Percentiles rank a stretch among this genome's conserved stretches.
phyloP scores from a whole-genome alignment of 2,329 filamentous ascomycete genomes.

The Elsinoe necatrix region DNA sequence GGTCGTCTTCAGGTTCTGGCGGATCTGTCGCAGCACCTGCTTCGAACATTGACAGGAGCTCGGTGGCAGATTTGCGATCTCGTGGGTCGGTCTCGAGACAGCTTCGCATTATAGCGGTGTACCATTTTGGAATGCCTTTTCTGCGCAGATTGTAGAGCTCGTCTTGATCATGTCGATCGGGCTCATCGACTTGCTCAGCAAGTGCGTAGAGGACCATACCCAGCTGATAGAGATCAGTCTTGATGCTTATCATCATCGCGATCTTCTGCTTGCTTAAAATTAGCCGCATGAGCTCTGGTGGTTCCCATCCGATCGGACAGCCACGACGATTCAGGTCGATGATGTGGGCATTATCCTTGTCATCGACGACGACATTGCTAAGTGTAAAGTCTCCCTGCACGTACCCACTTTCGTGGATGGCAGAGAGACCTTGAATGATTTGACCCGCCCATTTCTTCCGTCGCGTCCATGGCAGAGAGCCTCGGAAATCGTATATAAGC shows the following conservation, averaged over 20 bases:
- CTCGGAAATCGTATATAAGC: constrained; percentile 71
- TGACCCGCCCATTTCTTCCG: constrained; percentile 85
- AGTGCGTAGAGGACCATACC: constrained; percentile 96
- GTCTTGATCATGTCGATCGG: constrained; percentile 45
- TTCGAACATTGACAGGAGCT: constrained; percentile 59
- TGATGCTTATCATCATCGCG: constrained; percentile 95
- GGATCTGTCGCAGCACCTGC: not conserved
- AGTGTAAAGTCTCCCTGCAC: constrained; percentile 97
- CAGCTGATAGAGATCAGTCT: constrained; percentile 90
- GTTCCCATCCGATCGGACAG: constrained; percentile 97
- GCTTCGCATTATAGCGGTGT: constrained; percentile 61
- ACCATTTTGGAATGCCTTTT: constrained; percentile 67
- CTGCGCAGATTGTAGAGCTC: constrained; percentile 54
- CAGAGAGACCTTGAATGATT: constrained; percentile 78
- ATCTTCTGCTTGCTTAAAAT: constrained; percentile 85
- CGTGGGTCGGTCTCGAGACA: constrained; percentile 71
- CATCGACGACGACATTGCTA: constrained; percentile 92
- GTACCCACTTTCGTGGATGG: constrained; percentile 92
- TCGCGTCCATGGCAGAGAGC: constrained; percentile 56
- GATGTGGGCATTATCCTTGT: constrained; percentile 77
- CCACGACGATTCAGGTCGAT: constrained; percentile 97
- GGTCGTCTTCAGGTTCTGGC: not conserved
- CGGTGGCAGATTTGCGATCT: constrained; percentile 61
- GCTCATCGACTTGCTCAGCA: constrained; percentile 80
- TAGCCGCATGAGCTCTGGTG: constrained; percentile 77